Evolutionary conservation across 257 asterid species (phyloP).

Genomic region (Lavandula angustifolia): DNA sequence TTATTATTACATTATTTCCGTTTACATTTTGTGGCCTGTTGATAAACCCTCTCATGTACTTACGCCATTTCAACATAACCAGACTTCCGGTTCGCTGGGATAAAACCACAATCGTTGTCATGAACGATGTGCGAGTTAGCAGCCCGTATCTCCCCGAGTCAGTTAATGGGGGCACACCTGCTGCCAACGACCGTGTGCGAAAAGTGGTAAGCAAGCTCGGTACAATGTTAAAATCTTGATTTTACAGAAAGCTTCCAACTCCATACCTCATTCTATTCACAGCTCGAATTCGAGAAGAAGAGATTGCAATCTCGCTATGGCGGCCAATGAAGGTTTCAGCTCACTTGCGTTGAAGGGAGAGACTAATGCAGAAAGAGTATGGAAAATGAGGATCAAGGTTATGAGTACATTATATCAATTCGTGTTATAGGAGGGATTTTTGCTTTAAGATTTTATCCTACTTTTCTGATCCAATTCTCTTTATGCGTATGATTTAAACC

Average conservation of each 20-base stretch:
- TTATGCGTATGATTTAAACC: background rate
- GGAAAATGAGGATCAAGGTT: conserved; percentile 8
- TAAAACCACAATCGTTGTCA: conserved; percentile 81
- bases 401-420: conserved; percentile 20
- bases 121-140: conserved; percentile 95
- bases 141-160: conserved; percentile 94
- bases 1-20: background rate
- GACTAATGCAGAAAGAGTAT: background rate
- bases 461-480: background rate
- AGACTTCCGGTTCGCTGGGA: conserved; percentile 99
- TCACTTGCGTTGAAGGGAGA: conserved; percentile 1
- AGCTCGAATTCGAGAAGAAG: conserved; percentile 77
- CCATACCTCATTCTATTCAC: conserved; percentile 12
- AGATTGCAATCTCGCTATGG: conserved; percentile 50
- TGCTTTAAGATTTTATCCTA: conserved; percentile 22
- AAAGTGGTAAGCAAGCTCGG: conserved; percentile 72
- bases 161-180: conserved; percentile 85
- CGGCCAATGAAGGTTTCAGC: conserved; percentile 32
- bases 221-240: background rate
- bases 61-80: conserved; percentile 30
- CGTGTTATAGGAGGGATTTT: conserved; percentile 17
- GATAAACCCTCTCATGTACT: conserved; percentile 5
- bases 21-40: background rate
- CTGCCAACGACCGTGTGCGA: conserved; percentile 94
- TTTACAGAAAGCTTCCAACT: background rate